Base-by-base conservation (phyloP, 495 filamentous ascomycete species). In the Hypoxylon rickii region DNA sequence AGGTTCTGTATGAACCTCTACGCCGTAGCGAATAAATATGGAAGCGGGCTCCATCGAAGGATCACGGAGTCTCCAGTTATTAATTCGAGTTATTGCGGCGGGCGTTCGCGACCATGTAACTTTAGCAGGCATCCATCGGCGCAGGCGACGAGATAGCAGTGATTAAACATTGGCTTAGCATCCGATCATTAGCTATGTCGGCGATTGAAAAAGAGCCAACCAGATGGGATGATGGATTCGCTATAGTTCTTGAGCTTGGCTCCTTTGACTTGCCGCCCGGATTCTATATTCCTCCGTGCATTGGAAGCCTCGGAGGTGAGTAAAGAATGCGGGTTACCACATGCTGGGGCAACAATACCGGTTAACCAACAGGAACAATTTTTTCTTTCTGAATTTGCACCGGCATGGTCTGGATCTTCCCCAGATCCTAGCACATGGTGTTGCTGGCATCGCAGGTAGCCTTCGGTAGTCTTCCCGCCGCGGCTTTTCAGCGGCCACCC, bases 401-500 rank as follows among this genome's bases (percentile, higher is more conserved):
- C 38, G 48, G 20, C 29, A 48, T 15, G 46, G 16, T 29, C 34
- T 22, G 42, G 46, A 16, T 62, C 51, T 56, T 52, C 52, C 46
- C 52, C 58, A 55, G 52, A 53, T 56, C 31, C 15, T 17, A 34
- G 12, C 29, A 62, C 15, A 16, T 32, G 6, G 7, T 22, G 29
- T 16, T 24, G 6, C 12, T 46, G 24, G 20, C 3, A 44, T 8
- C 37, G 48, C 48, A 40, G 54, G 46, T 39, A 50, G 44, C 33
- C n/a, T 51, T 64, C 60, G 60, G 55, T 44, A 51, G 55, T 48
- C 44, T 4, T 59, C 39, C 55, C 55, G 41, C 55, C 50, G 55
- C 55, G 29, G 36, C 26, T 51, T 29, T 15, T 44, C 48, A n/a
- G n/a, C 44, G 54, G 21, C 43, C 21, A 39, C 24, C 45, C 17